Evolutionary conservation across 2,329 filamentous ascomycete genomes (phyloP).

Genomic region (Aspergillus thermomutatus): DNA sequence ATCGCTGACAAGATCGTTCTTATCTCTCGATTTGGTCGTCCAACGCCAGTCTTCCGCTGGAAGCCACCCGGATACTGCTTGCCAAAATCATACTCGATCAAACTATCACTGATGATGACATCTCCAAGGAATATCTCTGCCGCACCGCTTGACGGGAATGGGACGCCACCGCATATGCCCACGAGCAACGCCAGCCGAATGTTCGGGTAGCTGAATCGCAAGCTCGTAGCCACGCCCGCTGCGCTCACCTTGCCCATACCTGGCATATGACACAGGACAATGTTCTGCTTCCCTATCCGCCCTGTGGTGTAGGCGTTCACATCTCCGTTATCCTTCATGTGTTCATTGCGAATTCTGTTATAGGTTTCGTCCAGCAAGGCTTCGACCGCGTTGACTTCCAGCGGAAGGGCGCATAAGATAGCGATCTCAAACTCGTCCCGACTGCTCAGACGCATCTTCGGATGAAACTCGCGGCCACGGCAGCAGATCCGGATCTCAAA

Average conservation of each 20-base stretch:
- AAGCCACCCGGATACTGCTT: conserved; percentile 21
- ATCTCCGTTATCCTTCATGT: not conserved
- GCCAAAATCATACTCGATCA: conserved; percentile 30
- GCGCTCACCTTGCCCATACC: conserved; percentile 1
- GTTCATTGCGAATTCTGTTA: not conserved
- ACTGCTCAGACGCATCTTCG: conserved; percentile 1
- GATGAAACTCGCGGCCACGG: not conserved
- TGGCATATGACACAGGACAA: conserved; percentile 3
- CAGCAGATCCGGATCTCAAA: not conserved
- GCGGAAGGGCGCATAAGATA: conserved; percentile 2
- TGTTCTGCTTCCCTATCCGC: not conserved
- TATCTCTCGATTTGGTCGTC: not conserved
- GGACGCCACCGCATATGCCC: conserved; percentile 6
- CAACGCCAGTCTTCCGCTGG: conserved; percentile 11
- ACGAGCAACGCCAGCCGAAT: conserved; percentile 2
- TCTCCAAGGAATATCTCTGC: conserved; percentile 1
- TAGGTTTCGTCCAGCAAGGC: conserved; percentile 4
- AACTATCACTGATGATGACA: conserved; percentile 21
- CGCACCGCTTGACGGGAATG: not conserved
- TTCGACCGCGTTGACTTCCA: conserved; percentile 2
- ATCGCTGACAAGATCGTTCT: not conserved
- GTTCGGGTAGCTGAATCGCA: conserved; percentile 1
- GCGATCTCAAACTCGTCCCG: conserved; percentile 3
- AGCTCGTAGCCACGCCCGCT: not conserved
- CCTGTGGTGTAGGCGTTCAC: conserved; percentile 2